phyloP scores from a whole-genome alignment of 257 asterid genomes.

The Catharanthus roseus region DNA sequence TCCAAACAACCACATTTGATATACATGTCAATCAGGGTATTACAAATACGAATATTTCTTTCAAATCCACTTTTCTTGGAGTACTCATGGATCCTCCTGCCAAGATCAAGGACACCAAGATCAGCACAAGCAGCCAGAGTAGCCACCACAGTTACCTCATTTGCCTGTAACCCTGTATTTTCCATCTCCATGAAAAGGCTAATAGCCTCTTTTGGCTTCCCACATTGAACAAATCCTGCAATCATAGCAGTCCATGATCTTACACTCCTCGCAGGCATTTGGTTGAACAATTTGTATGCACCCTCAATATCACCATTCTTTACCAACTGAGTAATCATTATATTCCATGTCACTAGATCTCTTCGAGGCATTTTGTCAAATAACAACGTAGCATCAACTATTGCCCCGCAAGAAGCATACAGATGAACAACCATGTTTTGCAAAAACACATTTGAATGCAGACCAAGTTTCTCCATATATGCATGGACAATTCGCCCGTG shows the following conservation, averaged over 20 bases:
- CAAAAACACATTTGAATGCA: constrained; percentile 38
- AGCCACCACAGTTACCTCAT: constrained; percentile 63
- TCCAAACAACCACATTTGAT: constrained; percentile 57
- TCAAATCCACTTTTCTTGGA: constrained; percentile 33
- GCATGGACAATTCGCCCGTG: constrained; percentile 45
- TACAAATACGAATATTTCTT: constrained; percentile 38
- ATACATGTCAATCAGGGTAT: constrained; percentile 62
- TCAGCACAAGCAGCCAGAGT: constrained; percentile 66
- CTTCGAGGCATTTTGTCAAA: constrained; percentile 49
- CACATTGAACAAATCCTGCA: constrained; percentile 55
- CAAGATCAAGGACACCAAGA: constrained; percentile 56
- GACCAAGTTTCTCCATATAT: constrained; percentile 47
- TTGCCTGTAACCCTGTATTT: constrained; percentile 36
- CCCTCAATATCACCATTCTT: constrained; percentile 43
- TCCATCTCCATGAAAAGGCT: constrained; percentile 45
- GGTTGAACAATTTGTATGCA: constrained; percentile 39
- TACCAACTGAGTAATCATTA: constrained; percentile 51
- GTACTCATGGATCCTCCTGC: constrained; percentile 46
- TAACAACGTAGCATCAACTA: constrained; percentile 34
- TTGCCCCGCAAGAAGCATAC: constrained; percentile 50
- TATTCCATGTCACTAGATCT: constrained; percentile 67
- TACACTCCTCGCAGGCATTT: constrained; percentile 54
- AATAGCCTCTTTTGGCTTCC: constrained; percentile 52
- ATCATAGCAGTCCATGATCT: constrained; percentile 75
- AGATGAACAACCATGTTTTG: constrained; percentile 40